Evolutionary conservation across 257 asterid species (phyloP), one percentile per base, ranked within the genome.

Genomic region (Solanum piurae): DNA sequence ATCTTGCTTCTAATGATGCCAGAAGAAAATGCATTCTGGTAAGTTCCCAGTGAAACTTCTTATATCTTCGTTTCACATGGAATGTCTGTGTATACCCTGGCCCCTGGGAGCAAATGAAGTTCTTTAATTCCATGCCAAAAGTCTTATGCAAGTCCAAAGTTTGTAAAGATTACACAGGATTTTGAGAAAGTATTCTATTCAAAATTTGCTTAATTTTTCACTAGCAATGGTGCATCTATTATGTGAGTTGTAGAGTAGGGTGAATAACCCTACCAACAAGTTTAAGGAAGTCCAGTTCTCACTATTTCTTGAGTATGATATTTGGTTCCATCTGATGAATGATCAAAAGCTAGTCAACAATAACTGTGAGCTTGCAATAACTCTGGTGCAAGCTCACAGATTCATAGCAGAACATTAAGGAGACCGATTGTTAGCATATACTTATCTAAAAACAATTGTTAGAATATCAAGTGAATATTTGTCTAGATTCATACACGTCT

Each of bases 11-110:
- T 95, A 88, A 95, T 96, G 97, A 94, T 96, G 99, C 98, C 99
- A 0, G 99, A 96, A 90, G 99, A 96, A 93, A 96, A 96, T 91
- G 98, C 99, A 52, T 96, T 96, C 91, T 96, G 99, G 99, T 96
- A 90, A 91, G 95, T 91, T 88, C 87, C 86, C 88, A 87, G 88
- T 88, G 86, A 87, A 86, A 71, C 52, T 87, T 87, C 16, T 46
- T 27, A 3, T 27, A 27, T 29, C 85, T 80, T 46, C 29, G 49
- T 46, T 82, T 82, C 42, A 18, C 20, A 29, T 29, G 69, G 42
- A 82, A 49, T 49, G 42, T 31, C 66, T 8, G 11, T 82, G 36
- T 82, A 49, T 49, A 29, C 42, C 9, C 12, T 55, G 11, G 64
- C 11, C 20, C 25, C 12, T 55, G 25, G 64, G 64, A 55, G 85